Percentiles rank a stretch among this genome's conserved stretches.
Evolutionary conservation across 148 eudicot genomes (phyloP).

Genomic region (Beta vulgaris): DNA sequence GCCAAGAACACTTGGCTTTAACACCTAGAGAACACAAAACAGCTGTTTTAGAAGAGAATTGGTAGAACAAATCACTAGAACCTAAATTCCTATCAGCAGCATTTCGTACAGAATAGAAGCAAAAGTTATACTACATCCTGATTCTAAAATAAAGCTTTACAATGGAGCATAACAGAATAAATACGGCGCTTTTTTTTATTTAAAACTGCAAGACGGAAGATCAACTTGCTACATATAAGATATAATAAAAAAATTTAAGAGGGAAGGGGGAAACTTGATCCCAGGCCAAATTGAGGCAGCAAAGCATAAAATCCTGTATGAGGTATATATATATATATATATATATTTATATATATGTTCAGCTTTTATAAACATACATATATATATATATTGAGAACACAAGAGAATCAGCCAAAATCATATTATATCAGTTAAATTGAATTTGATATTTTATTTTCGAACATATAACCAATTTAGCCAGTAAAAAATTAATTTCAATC

Average conservation of each 20-base stretch:
- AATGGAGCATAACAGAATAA: neutral
- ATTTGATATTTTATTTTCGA: too few relatives aligned
- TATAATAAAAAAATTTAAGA: neutral
- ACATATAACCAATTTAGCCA: too few relatives aligned
- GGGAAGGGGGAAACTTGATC: neutral
- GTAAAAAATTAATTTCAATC: too few relatives aligned
- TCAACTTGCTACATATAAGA: neutral
- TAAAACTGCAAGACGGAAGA: neutral
- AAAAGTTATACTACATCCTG: neutral
- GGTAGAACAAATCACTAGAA: neutral
- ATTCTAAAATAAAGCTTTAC: neutral
- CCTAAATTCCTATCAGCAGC: neutral
- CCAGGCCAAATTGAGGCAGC: neutral
- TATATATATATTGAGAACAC: too few relatives aligned
- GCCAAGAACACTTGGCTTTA: slow-evolving; percentile 91
- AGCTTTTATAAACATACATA: too few relatives aligned
- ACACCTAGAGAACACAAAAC: slow-evolving; percentile 52
- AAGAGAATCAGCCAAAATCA: too few relatives aligned
- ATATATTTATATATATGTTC: too few relatives aligned
- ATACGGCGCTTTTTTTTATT: neutral
- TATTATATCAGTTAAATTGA: too few relatives aligned
- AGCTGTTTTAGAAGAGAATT: neutral
- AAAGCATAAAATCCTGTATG: neutral
- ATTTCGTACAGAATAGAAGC: neutral
- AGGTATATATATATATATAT: too few relatives aligned